Conservation (phyloP, 148 eudicot species). For the Rhododendron simsii region DNA sequence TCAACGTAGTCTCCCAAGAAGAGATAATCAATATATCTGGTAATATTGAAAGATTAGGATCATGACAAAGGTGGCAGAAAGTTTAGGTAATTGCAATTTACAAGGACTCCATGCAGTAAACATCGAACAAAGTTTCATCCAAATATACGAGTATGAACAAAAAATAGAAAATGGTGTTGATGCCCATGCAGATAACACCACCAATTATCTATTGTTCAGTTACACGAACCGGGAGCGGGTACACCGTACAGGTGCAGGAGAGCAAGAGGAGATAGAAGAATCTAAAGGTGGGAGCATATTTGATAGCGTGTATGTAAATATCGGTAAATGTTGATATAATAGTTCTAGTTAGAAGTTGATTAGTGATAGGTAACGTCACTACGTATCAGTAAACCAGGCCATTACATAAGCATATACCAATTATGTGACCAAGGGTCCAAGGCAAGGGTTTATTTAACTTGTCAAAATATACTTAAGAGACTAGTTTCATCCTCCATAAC, state of each 20-base stretch:
- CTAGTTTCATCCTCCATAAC: background rate
- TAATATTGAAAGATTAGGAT: constrained; percentile 22
- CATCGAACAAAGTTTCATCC: background rate
- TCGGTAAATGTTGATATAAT: background rate
- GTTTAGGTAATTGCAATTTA: background rate
- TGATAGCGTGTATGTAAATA: background rate
- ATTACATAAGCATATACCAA: background rate
- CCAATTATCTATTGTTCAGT: background rate
- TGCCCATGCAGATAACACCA: background rate
- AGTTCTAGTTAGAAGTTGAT: background rate
- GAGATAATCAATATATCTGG: constrained; percentile 94
- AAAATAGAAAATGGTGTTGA: background rate
- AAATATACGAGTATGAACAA: background rate
- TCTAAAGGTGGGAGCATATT: background rate
- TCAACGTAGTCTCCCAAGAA: constrained; percentile 98
- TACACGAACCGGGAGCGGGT: background rate
- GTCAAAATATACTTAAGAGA: background rate
- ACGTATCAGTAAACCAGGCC: background rate
- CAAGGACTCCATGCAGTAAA: background rate
- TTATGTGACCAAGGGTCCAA: background rate
- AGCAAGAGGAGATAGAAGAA: background rate
- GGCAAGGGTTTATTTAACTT: background rate
- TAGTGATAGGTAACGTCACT: background rate
- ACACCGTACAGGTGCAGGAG: too few relatives aligned
- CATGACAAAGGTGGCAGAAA: constrained; percentile 7